Evolutionary conservation across 2,329 filamentous ascomycete genomes (phyloP).

Genomic region (Pseudogymnoascus verrucosus): DNA sequence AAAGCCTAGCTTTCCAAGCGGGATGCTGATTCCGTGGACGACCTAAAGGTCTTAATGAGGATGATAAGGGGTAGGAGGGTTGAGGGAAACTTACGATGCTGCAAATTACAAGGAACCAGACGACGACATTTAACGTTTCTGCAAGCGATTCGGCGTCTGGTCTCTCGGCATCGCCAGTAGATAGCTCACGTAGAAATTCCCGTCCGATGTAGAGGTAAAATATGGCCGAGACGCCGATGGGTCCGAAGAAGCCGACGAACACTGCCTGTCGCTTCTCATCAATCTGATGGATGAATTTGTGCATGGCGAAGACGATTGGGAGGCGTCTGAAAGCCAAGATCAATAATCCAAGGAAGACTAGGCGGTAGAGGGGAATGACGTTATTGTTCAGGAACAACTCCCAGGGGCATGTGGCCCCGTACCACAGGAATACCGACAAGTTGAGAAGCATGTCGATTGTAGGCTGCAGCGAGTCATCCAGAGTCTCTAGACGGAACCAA

Average conservation of each 20-base stretch:
- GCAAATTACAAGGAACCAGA: slow-evolving; percentile 81
- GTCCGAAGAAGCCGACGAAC: slow-evolving; percentile 89
- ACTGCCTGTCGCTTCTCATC: slow-evolving; percentile 64
- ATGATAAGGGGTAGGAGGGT: background rate
- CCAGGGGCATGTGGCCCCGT: slow-evolving; percentile 78
- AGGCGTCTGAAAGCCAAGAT: slow-evolving; percentile 59
- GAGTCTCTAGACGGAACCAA: slow-evolving; percentile 79
- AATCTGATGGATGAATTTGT: slow-evolving; percentile 72
- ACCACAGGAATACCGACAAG: slow-evolving; percentile 80
- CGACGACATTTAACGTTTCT: slow-evolving; percentile 61
- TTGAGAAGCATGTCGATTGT: slow-evolving; percentile 91
- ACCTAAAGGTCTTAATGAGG: slow-evolving; percentile 37
- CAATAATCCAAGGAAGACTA: slow-evolving; percentile 63
- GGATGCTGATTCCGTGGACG: slow-evolving; percentile 76
- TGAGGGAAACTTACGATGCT: slow-evolving; percentile 57
- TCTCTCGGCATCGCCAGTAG: slow-evolving; percentile 51
- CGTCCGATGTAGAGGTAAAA: slow-evolving; percentile 80
- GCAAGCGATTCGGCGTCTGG: slow-evolving; percentile 57
- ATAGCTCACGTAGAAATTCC: slow-evolving; percentile 63
- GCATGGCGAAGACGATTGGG: slow-evolving; percentile 66
- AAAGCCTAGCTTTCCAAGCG: slow-evolving; percentile 55
- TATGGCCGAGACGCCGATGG: slow-evolving; percentile 81
- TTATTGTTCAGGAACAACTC: slow-evolving; percentile 53
- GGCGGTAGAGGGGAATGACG: slow-evolving; percentile 62
- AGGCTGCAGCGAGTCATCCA: slow-evolving; percentile 79